phyloP scores from a whole-genome alignment of 805 yeast genomes.

The Candida vartiovaarae region DNA sequence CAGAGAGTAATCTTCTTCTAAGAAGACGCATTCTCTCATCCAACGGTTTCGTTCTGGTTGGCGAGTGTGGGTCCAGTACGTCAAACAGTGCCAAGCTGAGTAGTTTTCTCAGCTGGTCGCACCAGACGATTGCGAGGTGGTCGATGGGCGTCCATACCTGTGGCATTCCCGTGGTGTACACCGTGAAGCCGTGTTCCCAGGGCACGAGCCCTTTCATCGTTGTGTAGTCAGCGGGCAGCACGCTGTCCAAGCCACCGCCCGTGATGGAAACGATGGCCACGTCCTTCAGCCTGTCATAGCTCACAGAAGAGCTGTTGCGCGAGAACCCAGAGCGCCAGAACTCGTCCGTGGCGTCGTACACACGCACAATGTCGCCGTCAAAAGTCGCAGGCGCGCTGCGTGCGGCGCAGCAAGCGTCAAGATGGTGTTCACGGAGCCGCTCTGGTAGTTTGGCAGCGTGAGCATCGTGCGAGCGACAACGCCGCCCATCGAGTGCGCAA shows the following conservation, averaged over 20 bases:
- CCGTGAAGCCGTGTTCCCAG: constrained; percentile 68
- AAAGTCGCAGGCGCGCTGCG: constrained; percentile 88
- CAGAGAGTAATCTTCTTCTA: constrained; percentile 39
- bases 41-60: constrained; percentile 46
- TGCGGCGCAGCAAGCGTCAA: constrained; percentile 89
- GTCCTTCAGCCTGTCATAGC: constrained; percentile 41
- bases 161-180: constrained; percentile 80
- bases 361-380: constrained; percentile 76
- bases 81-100: constrained; percentile 55
- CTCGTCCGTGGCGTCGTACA: constrained; percentile 66
- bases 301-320: constrained; percentile 39
- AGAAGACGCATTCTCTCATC: constrained; percentile 53
- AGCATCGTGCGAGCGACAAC: constrained; percentile 83
- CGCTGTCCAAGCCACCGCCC: constrained; percentile 75
- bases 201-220: constrained; percentile 68
- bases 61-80: constrained; percentile 42
- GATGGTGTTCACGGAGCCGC: constrained; percentile 73
- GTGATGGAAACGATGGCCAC: constrained; percentile 78
- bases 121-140: constrained; percentile 95
- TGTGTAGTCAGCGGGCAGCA: constrained; percentile 88
- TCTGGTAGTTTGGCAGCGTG: constrained; percentile 67
- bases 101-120: constrained; percentile 71
- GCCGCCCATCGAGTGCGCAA: constrained; percentile 98
- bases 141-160: constrained; percentile 91
- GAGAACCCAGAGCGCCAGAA: constrained; percentile 71